Evolutionary conservation across 164 flowering plant species (phyloP).

Genomic region (Magnolia kwangsiensis): DNA sequence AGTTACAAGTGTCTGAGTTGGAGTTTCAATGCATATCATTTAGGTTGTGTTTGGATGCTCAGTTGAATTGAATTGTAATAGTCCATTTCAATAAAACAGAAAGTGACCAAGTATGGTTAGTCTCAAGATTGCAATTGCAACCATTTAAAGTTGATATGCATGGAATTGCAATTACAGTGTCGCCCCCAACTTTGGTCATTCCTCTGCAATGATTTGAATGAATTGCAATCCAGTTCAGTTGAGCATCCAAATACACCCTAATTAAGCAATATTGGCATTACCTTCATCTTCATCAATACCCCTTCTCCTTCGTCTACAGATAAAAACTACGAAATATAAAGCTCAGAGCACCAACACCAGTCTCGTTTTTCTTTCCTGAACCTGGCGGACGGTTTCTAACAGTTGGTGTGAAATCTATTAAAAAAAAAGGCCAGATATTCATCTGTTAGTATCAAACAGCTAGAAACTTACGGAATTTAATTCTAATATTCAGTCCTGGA

Average conservation of each 20-base stretch:
- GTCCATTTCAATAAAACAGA: neutral
- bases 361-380: slow-evolving; percentile 23
- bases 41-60: neutral
- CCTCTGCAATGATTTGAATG: too few species aligned
- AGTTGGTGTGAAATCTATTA: slow-evolving; percentile 30
- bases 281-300: slow-evolving; percentile 46
- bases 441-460: too few species aligned
- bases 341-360: slow-evolving; percentile 40
- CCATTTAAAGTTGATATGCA: neutral
- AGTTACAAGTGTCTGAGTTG: too few species aligned
- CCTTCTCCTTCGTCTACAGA: slow-evolving; percentile 28
- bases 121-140: neutral
- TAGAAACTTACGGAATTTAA: too few species aligned
- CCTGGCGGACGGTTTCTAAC: slow-evolving; percentile 46
- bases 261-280: slow-evolving; percentile 11
- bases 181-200: too few species aligned
- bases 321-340: slow-evolving; percentile 31
- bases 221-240: neutral
- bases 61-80: too few species aligned
- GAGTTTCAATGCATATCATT: neutral
- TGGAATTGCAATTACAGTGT: neutral
- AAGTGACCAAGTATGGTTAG: too few species aligned
- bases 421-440: too few species aligned
- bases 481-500: slow-evolving; percentile 17
- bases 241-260: neutral